Base-by-base conservation (phyloP, 1,284 basidiomycete genomes). In the Cystobasidiaceae sp. region DNA sequence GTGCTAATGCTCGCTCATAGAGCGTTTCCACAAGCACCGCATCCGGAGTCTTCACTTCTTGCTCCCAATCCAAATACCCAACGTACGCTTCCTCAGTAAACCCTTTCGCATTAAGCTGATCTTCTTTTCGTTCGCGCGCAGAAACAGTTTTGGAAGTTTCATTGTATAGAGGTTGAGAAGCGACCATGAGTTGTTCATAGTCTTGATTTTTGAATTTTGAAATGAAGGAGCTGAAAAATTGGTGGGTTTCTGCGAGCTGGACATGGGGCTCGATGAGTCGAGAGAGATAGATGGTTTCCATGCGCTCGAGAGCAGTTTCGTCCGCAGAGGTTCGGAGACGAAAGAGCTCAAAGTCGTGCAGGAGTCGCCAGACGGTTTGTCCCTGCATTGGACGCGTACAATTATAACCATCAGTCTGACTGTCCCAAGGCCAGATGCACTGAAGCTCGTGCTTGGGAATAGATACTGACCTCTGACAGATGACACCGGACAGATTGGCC, bases 191-290 rank as follows among this genome's bases (percentile, higher is more conserved):
- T 0, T 78, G 73, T 74, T 93, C 90, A 73, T 97, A 97, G 60
- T 86, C 82, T 0, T 86, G 80, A n/a, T 85, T 81, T 66, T 85
- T 84, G 76, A 87, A 82, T 43, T 83, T 82, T 0, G 90, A 90
- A 19, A 90, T 88, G 77, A 93, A 94, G 0, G 86, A 83, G 1
- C 92, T 94, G 75, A 93, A 96, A 2, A 83, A 80, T 71, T 89
- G 85, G 62, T 87, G 86, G 0, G 90, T 93, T 19, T 87, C 83
- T 39, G 90, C 87, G 58, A 86, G 81, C 19, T 48, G 39, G 4
- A 57, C 80, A 74, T 89, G 88, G 41, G 85, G 85, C 74, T 87
- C 85, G 51, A 81, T 78, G 4, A 89, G 80, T 15, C 87, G 84
- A 30, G 78, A 73, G 25, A 86, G 77, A 59, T 84, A 78, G 66